Conservation (phyloP, 495 filamentous ascomycete species). For the Daldinia caldariorum region DNA sequence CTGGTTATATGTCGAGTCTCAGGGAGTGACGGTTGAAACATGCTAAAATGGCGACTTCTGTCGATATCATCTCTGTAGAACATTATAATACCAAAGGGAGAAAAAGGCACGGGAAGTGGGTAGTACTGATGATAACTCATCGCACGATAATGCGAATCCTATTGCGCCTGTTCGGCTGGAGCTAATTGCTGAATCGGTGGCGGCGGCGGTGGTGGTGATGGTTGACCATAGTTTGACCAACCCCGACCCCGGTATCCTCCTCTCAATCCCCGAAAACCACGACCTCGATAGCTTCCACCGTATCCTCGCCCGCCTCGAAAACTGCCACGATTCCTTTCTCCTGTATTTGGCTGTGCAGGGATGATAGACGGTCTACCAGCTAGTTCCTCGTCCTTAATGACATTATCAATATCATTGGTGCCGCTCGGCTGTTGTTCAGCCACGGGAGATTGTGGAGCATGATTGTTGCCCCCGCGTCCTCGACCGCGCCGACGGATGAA, state of each 20-base stretch:
- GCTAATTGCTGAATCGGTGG: slow-evolving; percentile 13
- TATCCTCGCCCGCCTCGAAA: slow-evolving; percentile 45
- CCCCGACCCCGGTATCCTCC: slow-evolving; percentile 42
- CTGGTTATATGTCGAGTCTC: background rate
- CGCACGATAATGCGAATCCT: slow-evolving; percentile 23
- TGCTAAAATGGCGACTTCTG: background rate
- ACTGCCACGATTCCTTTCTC: slow-evolving; percentile 32
- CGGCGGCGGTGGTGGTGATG: background rate
- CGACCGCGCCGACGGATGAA: slow-evolving; percentile 46
- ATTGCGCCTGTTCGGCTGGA: slow-evolving; percentile 37
- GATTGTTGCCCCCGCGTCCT: slow-evolving; percentile 35
- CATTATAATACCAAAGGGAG: background rate
- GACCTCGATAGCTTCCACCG: slow-evolving; percentile 37
- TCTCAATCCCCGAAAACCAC: slow-evolving; percentile 37
- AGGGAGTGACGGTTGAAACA: background rate
- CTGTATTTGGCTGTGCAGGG: background rate
- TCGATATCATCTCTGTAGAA: background rate
- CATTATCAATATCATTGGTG: slow-evolving; percentile 3
- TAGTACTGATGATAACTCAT: slow-evolving; percentile 2
- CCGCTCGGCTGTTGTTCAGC: slow-evolving; percentile 4
- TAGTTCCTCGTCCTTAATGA: slow-evolving; percentile 12
- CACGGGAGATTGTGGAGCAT: slow-evolving; percentile 3
- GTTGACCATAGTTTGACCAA: slow-evolving; percentile 24
- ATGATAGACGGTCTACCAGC: slow-evolving; percentile 1
- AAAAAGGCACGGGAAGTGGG: background rate